Conservation (phyloP, 495 filamentous ascomycete species). For the Beverwykella pulmonaria region DNA sequence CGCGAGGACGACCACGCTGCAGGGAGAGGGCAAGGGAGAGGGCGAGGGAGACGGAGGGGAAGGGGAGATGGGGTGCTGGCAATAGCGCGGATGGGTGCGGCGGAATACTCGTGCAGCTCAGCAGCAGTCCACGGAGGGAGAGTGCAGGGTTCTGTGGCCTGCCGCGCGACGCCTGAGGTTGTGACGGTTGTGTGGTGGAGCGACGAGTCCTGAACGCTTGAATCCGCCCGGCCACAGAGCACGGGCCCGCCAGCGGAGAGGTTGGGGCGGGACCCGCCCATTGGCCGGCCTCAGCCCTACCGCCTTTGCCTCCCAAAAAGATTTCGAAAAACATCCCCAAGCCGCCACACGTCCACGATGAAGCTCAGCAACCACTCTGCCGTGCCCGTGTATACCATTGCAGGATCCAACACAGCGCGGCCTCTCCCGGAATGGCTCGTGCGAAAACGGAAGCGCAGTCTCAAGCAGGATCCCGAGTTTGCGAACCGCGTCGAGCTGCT, state of each 20-base stretch:
- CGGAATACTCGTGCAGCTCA: too few relatives aligned
- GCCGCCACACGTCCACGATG: conserved; percentile 55
- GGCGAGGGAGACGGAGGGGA: too few relatives aligned
- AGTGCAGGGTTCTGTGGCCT: background rate
- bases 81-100: too few relatives aligned
- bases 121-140: too few relatives aligned
- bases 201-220: too few relatives aligned
- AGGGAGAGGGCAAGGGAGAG: background rate
- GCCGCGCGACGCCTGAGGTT: conserved; percentile 3
- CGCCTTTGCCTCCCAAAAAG: background rate
- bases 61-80: background rate
- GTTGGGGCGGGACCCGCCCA: too few relatives aligned
- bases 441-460: conserved; percentile 83
- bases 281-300: too few relatives aligned
- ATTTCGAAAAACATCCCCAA: background rate
- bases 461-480: conserved; percentile 92
- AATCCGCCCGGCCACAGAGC: too few relatives aligned
- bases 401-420: conserved; percentile 85
- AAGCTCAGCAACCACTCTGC: conserved; percentile 85
- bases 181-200: background rate
- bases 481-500: conserved; percentile 91
- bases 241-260: too few relatives aligned
- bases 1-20: background rate
- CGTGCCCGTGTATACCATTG: conserved; percentile 94
- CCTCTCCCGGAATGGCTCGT: conserved; percentile 95